Evolutionary conservation across 192 early-diverging fungal genomes (phyloP).

Genomic region (Coemansia sp.): DNA sequence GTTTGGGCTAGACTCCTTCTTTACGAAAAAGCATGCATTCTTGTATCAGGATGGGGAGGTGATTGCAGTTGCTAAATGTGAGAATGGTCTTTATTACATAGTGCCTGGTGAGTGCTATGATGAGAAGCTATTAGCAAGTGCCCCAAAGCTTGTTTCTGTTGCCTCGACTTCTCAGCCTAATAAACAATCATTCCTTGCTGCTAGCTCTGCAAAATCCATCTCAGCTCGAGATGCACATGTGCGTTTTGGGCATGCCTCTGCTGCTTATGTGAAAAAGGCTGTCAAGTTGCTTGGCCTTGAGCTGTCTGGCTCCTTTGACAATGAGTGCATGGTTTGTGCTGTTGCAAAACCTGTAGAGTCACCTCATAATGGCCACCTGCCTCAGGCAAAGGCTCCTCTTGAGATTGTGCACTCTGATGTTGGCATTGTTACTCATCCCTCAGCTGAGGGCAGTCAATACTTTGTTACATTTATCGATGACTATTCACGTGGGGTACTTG

Average conservation of each 20-base stretch:
- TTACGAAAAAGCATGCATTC: neutral
- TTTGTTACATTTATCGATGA: slow-evolving; percentile 12
- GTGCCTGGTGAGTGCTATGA: slow-evolving; percentile 1
- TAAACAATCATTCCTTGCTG: neutral
- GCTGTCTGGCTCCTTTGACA: slow-evolving; percentile 3
- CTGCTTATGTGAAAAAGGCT: neutral
- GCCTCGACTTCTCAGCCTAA: neutral
- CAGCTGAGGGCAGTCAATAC: slow-evolving; percentile 5
- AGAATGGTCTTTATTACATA: neutral
- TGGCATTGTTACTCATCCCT: slow-evolving; percentile 12
- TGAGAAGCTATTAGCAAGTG: neutral
- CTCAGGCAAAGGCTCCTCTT: slow-evolving; percentile 6
- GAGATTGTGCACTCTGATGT: slow-evolving; percentile 17
- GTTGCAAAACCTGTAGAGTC: slow-evolving; percentile 5
- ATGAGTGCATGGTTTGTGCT: slow-evolving; percentile 7
- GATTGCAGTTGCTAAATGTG: neutral
- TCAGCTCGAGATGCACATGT: slow-evolving; percentile 8
- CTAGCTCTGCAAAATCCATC: slow-evolving; percentile 1
- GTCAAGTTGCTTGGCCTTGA: neutral
- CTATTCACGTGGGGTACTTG: slow-evolving; percentile 2
- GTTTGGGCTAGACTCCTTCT: neutral
- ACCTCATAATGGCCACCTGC: slow-evolving; percentile 8
- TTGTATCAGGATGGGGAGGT: neutral
- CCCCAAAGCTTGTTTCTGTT: neutral
- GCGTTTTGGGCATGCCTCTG: slow-evolving; percentile 17